These are phyloP conservation scores for Pholiota molesta DNA, from an alignment of 768 basidiomycete species.

Conservation along the genomic window DNA sequence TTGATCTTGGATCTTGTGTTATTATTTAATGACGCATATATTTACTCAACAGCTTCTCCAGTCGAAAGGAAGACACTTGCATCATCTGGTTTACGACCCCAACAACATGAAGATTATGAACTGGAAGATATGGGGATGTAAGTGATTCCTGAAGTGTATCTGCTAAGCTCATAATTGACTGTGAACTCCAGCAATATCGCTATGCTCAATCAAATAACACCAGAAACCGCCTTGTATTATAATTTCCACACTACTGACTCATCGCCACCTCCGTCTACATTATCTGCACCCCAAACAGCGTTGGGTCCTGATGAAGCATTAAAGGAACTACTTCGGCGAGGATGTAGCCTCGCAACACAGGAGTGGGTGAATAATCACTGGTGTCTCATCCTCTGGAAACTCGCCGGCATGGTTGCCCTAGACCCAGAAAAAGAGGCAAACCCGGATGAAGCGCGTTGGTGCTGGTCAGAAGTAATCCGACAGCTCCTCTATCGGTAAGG, in stretches of 20 bases:
- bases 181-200: conserved; percentile 43
- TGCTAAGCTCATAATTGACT: conserved; percentile 1
- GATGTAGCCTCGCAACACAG: conserved; percentile 70
- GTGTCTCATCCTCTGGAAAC: conserved; percentile 90
- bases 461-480: conserved; percentile 76
- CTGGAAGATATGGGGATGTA: conserved; percentile 58
- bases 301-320: conserved; percentile 59
- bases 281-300: conserved; percentile 18
- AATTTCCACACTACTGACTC: conserved; percentile 50
- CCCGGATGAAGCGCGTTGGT: conserved; percentile 64
- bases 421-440: conserved; percentile 63
- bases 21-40: not conserved
- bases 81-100: conserved; percentile 55
- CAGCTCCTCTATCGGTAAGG: conserved; percentile 86
- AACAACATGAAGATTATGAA: conserved; percentile 43
- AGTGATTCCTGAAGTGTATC: conserved; percentile 20
- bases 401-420: conserved; percentile 80
- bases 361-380: conserved; percentile 95
- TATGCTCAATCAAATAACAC: conserved; percentile 59
- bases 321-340: conserved; percentile 52
- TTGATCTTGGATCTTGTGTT: not conserved
- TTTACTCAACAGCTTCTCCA: conserved; percentile 13
- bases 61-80: conserved; percentile 46
- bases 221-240: conserved; percentile 58
- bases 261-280: conserved; percentile 25